Evolutionary conservation across 2,329 filamentous ascomycete species (phyloP), one percentile per base, ranked within the genome.

Genomic region (Trichoderma aggressivum): DNA sequence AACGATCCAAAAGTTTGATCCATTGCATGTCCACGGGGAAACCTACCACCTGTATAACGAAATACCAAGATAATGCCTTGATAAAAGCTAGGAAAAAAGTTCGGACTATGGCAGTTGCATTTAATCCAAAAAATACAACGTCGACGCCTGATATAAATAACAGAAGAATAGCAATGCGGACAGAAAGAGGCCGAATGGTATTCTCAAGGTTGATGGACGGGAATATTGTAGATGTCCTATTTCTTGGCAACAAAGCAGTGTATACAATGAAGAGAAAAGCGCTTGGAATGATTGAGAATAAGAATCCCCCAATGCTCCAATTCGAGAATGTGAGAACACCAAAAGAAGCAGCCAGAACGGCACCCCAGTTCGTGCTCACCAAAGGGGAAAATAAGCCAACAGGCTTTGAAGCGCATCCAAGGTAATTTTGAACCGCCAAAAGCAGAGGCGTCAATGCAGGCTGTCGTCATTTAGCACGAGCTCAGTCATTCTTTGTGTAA

Each of bases 11-110:
- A 0, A n/a, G 0, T 10, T 1, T 7, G 0, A 0, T 2, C 1
- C 3, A 12, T 16, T 24, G 56, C 16, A 14, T 24, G 56, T 7
- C 5, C 28, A 4, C 28, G 7, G 7, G 43, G 34, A 18, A 5
- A 74, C 79, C 6, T 74, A 84, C 81, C 8, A 76, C 73, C 56
- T 77, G 76, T 3, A 79, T 76, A 0, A 74, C 74, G 32, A 79
- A 82, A 67, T 77, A 80, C 81, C 82, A 84, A 2, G 77, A 74
- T 0, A 75, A 70, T 0, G 79, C 78, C 26, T 83, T 84, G 0
- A 73, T 59, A 0, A 77, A 26, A 0, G 78, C 81, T 2, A 81
- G 50, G 0, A 73, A 16, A 0, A 81, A 7, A 0, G 74, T 73
- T 1, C 73, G 43, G 3, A 71, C 39, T 11, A 77, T 6, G 0